Base-by-base conservation (phyloP, 2,329 filamentous ascomycete genomes). In the Alternaria panax region DNA sequence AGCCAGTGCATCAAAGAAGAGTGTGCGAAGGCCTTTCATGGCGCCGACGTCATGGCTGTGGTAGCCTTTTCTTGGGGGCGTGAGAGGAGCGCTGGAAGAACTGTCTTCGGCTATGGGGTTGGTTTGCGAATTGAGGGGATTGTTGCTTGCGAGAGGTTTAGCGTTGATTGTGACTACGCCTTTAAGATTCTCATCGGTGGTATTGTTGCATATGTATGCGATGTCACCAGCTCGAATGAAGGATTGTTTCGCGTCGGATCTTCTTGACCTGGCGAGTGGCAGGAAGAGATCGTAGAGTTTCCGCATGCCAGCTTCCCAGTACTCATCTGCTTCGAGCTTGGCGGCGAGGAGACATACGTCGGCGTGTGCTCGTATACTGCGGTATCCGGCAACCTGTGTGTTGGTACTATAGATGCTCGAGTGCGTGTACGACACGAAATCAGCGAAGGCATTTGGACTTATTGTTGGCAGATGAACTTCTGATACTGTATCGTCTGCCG, bases 331-430 rank as follows among this genome's bases (percentile, higher is more conserved):
- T 9, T 54, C 59, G 1, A 70, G 47, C 4, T 53, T 28, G 6
- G 25, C 16, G 18, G 68, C 69, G 11, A 72, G 54, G 0, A 65
- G 11, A 28, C 54, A 67, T 5, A 65, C 62, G 0, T 41, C 24
- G 0, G 56, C 20, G 53, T 67, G 30, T 7, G 57, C 22, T 2
- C 27, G 51, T 9, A 68, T 41, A 22, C 57, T 30, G 34, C 57
- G 52, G 57, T 64, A 67, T 27, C 42, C 48, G 5, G 52, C 11
- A 16, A 62, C 38, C 9, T 42, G n/a, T 1, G 24, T 55, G 57
- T 67, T 66, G 38, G 61, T 30, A 11, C 51, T 60, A 62, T 70
- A 71, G 36, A 71, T 68, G 56, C 42, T 66, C 34, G 59, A 64
- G 40, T 61, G 41, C 27, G 63, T 52, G 43, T 63, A 72, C 24